A percentile compares a stretch with the other conserved stretches of the same genome.
Conservation (phyloP, 73 alveolate genomes). For the Loxodes magnus region DNA sequence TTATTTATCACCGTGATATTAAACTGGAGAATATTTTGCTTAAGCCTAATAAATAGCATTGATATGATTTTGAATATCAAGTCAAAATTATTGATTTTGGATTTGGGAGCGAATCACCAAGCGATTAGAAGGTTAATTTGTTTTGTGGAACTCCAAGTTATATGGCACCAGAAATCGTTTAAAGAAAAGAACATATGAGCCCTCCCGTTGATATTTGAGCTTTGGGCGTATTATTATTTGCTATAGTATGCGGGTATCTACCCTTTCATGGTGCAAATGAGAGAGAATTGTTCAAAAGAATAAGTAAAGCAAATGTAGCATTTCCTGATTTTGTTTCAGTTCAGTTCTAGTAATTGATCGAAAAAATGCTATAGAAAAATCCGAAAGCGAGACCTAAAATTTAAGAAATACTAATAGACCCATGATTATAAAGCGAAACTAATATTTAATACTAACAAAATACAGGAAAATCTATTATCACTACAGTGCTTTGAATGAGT, state of each 20-base stretch:
- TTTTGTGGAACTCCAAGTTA: slow-evolving; percentile 95
- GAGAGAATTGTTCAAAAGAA: slow-evolving; percentile 70
- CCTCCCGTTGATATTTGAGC: slow-evolving; percentile 92
- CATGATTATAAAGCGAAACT: no score
- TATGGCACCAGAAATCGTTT: slow-evolving; percentile 95
- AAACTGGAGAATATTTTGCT: slow-evolving; percentile 57
- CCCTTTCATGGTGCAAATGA: slow-evolving; percentile 86
- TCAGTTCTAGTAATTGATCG: slow-evolving; percentile 41
- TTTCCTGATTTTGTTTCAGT: slow-evolving; percentile 43
- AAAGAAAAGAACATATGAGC: slow-evolving; percentile 75
- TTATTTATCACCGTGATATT: slow-evolving; percentile 62
- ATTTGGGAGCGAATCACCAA: slow-evolving; percentile 55
- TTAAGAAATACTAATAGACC: slow-evolving; percentile 37
- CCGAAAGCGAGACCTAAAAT: slow-evolving; percentile 55
- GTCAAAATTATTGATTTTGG: slow-evolving; percentile 81
- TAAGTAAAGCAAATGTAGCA: slow-evolving; percentile 30
- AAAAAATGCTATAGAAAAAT: slow-evolving; percentile 48
- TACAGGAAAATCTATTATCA: no score
- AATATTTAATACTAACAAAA: no score
- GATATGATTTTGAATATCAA: slow-evolving; percentile 3
- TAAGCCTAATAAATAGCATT: slow-evolving; percentile 21
- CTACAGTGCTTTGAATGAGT: no score
- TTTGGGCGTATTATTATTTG: slow-evolving; percentile 83
- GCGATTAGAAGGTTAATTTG: slow-evolving; percentile 40
- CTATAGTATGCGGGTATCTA: slow-evolving; percentile 66